phyloP scores from a whole-genome alignment of 441 rosid genomes.

The Viola pubescens region DNA sequence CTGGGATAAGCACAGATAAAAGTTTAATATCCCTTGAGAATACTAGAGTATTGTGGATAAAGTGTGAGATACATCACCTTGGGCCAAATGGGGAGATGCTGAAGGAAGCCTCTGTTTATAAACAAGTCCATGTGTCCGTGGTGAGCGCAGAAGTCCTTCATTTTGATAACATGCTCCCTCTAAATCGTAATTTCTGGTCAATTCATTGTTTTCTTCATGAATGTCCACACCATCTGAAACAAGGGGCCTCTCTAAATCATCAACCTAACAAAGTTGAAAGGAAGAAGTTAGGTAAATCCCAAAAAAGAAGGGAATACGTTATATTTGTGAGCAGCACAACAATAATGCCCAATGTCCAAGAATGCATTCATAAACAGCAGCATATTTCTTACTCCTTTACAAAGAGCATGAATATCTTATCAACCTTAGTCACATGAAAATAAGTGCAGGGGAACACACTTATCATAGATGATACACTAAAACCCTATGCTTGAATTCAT shows the following conservation, averaged over 20 bases:
- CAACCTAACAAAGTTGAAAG: conserved; percentile 33
- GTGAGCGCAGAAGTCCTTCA: conserved; percentile 46
- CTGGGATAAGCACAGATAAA: conserved; percentile 25
- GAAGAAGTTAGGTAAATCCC: background rate
- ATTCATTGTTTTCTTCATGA: conserved; percentile 46
- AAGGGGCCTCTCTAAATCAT: conserved; percentile 73
- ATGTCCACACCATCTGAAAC: conserved; percentile 42
- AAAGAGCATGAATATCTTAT: background rate
- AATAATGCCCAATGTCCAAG: background rate
- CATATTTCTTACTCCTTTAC: no score
- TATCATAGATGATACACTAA: background rate
- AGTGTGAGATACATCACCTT: conserved; percentile 26
- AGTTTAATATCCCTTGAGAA: background rate
- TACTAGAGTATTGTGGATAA: conserved; percentile 5
- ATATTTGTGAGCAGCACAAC: background rate
- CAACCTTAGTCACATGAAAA: background rate
- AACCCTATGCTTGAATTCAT: no score
- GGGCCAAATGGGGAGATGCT: conserved; percentile 37
- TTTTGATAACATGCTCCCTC: conserved; percentile 68
- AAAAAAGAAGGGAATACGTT: background rate
- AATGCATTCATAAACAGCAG: no score
- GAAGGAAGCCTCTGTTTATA: conserved; percentile 60
- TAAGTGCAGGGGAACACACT: background rate
- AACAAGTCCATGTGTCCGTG: conserved; percentile 47
- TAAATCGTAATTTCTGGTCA: conserved; percentile 47